Evolutionary conservation across 257 asterid genomes (phyloP).

Genomic region (Salvia splendens): DNA sequence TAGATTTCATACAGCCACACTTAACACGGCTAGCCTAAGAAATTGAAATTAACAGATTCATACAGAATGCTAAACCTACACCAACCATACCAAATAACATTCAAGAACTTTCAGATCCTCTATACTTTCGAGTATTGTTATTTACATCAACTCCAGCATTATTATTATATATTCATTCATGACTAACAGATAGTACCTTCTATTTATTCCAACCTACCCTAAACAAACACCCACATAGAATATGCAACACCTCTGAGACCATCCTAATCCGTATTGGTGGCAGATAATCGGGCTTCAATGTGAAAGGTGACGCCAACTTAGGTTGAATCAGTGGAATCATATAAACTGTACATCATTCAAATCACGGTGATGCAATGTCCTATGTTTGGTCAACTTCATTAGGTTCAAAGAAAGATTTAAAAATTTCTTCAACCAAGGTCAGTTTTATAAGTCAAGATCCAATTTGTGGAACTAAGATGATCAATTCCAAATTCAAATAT

Average conservation of each 20-base stretch:
- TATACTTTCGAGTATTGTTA: not conserved
- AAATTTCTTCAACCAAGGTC: not conserved
- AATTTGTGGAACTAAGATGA: not conserved
- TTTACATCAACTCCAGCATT: not conserved
- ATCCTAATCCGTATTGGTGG: not conserved
- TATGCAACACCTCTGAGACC: constrained; percentile 10
- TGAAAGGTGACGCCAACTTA: constrained; percentile 3
- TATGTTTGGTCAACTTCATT: not conserved
- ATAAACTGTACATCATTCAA: not conserved
- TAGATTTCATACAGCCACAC: not conserved
- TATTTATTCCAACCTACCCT: constrained; percentile 4
- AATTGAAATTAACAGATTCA: constrained; percentile 6
- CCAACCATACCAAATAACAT: not conserved
- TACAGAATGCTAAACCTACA: not conserved
- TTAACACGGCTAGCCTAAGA: constrained; percentile 13
- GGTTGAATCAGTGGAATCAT: not conserved
- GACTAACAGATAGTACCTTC: not conserved
- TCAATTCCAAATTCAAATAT: no score
- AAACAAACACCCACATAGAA: constrained; percentile 3
- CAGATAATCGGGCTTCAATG: constrained; percentile 16
- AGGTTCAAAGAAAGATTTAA: not conserved
- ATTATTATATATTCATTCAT: no score
- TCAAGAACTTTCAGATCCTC: not conserved
- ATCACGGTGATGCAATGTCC: not conserved
- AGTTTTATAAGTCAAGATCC: constrained; percentile 13